Base-by-base conservation (phyloP, 441 rosid genomes). In the Dalechampia spathulata region DNA sequence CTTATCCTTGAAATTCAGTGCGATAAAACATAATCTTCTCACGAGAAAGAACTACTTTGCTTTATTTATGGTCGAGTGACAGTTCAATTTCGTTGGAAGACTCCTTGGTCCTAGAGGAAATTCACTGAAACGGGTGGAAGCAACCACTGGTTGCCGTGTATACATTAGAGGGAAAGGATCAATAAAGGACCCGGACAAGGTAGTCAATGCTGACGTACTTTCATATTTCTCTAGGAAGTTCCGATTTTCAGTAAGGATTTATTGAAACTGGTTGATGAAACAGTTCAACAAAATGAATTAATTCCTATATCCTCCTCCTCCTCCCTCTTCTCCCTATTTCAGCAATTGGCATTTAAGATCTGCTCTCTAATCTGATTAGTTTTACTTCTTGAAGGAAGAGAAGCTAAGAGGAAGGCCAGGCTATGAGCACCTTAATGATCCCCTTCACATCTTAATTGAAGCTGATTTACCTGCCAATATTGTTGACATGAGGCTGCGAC, bases 141-240 rank as follows among this genome's bases (percentile, higher is more conserved):
- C 72, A 50, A 83, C 91, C 38, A 90, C 97, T 0, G 96, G 97
- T 23, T 90, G 97, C 60, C 95, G 96, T 21, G 94, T 90, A 26
- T 90, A 68, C 76, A 90, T 90, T 62, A 86, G 97, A 78, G 97
- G 97, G 62, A 87, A 87, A 62, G 98, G 96, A 42, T 91, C 98
- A 38, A 91, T 91, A 60, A 91, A 91, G 68, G 98, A 91, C 70
- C 98, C 90, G 11, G 96, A 87, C 67, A 87, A 86, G 80, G 98
- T 85, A 71, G 46, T 70, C 26, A 43, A 50, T 26, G 27, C 21
- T 39, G 4, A 17, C 32, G 28, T 12, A 15, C 23, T 39, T 60
- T 55, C 28, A 49, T 20, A 38, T 50, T 15, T n/a, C 37, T 15
- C 6, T 14, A 46, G 5, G 19, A 34, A 47, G n/a, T 49, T 27